Percentiles rank a stretch among this genome's conserved stretches.
These are phyloP conservation scores for Tuctoria greenei DNA, from an alignment of 176 grass and related monocot genomes.

Conservation along the genomic window DNA sequence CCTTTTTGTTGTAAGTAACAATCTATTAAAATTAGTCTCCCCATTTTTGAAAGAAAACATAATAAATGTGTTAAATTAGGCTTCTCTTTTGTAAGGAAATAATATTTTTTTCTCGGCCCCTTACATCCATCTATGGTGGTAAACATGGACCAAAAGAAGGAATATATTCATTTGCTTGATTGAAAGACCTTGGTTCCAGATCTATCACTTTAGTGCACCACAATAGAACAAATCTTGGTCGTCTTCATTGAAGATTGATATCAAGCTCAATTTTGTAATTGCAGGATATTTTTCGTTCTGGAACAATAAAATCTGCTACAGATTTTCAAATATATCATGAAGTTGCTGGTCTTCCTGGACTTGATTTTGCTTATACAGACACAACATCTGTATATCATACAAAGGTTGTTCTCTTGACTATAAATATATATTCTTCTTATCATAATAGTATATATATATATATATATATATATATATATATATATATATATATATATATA, in stretches of 20 bases:
- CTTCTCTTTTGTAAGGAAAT: background rate
- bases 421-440: too few relatives aligned
- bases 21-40: background rate
- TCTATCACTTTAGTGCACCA: background rate
- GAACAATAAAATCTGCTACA: slow-evolving; percentile 94
- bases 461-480: too few relatives aligned
- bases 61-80: background rate
- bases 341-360: slow-evolving; percentile 82
- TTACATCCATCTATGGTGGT: slow-evolving; percentile 27
- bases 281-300: slow-evolving; percentile 87
- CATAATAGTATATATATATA: too few relatives aligned
- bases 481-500: too few relatives aligned
- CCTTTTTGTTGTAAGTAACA: background rate
- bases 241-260: slow-evolving; percentile 11
- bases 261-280: slow-evolving; percentile 14
- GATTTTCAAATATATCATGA: slow-evolving; percentile 98
- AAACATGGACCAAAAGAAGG: background rate
- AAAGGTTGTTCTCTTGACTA: slow-evolving; percentile 56
- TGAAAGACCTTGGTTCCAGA: slow-evolving; percentile 1
- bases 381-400: slow-evolving; percentile 95
- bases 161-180: slow-evolving; percentile 13
- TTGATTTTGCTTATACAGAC: slow-evolving; percentile 98
- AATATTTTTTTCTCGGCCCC: slow-evolving; percentile 21
- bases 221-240: background rate
- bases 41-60: slow-evolving; percentile 4